Base-by-base conservation (phyloP, 2,329 filamentous ascomycete species). In the Hymenoscyphus occultus region DNA sequence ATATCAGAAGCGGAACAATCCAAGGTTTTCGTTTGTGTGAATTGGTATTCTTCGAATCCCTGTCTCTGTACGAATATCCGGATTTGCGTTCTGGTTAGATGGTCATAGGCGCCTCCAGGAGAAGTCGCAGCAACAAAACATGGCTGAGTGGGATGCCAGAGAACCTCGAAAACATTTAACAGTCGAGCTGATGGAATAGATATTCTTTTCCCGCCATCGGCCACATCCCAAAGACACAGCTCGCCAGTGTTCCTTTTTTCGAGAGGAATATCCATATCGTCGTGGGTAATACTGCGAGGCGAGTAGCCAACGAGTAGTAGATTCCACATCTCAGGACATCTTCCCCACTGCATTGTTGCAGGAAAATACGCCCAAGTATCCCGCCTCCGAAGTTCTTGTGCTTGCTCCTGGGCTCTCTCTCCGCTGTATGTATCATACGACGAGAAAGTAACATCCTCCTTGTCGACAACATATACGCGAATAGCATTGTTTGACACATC, bases 91-190 rank as follows among this genome's bases (percentile, higher is more conserved):
- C 77, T 78, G 70, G 28, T 80, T 74, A 45, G 64, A 3, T 79
- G 71, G 40, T 79, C 78, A n/a, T 77, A 74, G 13, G 32, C 63
- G 0, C 80, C 80, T 9, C 76, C 78, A 0, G 84, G 83, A 0
- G 85, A 84, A 0, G 85, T 88, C 1, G 85, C 86, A 3, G 81
- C 84, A 5, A 85, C 76, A 68, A 89, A 89, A 28, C 79, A 78
- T 2, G 78, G 75, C 57, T 83, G 77, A 0, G 72, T 79, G 0
- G 86, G 86, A 70, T 89, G 86, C 86, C 86, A 89, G 0, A 81
- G 77, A 1, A 88, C 83, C 70, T 89, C 86, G 56, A 89, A 89
- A 1, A 88, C 84, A 64, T 89, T 89, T 57, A 85, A 81, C 0
- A 80, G 82, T 0, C 81, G 81, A 1, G 80, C 82, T 2, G 82